Percentiles rank a stretch among this genome's conserved stretches.
Evolutionary conservation across 805 yeast genomes (phyloP).

Genomic region (Saturnispora bothae): DNA sequence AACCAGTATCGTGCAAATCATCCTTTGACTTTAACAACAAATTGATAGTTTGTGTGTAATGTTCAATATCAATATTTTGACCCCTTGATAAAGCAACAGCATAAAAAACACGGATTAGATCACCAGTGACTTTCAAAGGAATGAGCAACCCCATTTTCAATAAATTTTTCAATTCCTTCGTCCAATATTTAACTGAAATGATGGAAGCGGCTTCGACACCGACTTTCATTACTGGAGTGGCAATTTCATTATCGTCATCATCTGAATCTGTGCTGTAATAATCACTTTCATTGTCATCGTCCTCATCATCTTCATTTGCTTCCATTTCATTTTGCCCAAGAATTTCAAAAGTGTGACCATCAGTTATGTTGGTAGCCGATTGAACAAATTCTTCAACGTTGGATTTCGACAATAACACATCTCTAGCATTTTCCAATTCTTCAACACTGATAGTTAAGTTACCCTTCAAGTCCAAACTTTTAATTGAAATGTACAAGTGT

Average conservation of each 20-base stretch:
- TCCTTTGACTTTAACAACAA: slow-evolving; percentile 40
- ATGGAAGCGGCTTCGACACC: slow-evolving; percentile 63
- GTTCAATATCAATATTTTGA: slow-evolving; percentile 48
- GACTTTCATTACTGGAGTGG: slow-evolving; percentile 46
- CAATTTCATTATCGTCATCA: slow-evolving; percentile 30
- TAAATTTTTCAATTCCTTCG: slow-evolving; percentile 74
- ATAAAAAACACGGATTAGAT: slow-evolving; percentile 59
- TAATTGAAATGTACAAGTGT: slow-evolving; percentile 68
- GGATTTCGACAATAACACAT: slow-evolving; percentile 18
- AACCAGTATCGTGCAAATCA: slow-evolving; percentile 31
- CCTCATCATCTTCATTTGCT: slow-evolving; percentile 30
- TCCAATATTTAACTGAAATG: slow-evolving; percentile 72
- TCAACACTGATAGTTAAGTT: slow-evolving; percentile 53
- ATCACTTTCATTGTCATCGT: slow-evolving; percentile 28
- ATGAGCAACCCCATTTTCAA: slow-evolving; percentile 67
- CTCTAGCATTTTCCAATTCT: slow-evolving; percentile 42
- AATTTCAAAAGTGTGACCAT: slow-evolving; percentile 25
- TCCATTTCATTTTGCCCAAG: slow-evolving; percentile 20
- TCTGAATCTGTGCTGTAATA: slow-evolving; percentile 28
- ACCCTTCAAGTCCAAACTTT: slow-evolving; percentile 67
- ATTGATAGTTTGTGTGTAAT: slow-evolving; percentile 54
- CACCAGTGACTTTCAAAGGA: slow-evolving; percentile 54
- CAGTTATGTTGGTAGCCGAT: slow-evolving; percentile 29
- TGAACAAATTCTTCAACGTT: slow-evolving; percentile 45
- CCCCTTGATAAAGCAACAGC: slow-evolving; percentile 64